Conservation (phyloP, 331 rosid species). For the Pyrus hybrid region DNA sequence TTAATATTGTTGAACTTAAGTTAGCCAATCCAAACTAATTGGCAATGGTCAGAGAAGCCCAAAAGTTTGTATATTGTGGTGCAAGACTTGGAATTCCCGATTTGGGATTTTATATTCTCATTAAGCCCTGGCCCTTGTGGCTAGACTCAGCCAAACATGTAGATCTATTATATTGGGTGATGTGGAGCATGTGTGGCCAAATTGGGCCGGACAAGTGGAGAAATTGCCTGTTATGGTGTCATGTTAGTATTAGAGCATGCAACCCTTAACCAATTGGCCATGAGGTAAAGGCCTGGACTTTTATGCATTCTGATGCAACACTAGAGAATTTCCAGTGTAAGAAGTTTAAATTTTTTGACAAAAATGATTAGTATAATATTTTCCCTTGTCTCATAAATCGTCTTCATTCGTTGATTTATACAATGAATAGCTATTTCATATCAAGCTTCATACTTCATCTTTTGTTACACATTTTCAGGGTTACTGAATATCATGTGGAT, state of each 20-base stretch:
- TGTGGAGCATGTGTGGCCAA: not conserved
- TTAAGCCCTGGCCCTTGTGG: not conserved
- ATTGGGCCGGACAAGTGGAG: not conserved
- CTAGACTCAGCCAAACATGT: not conserved
- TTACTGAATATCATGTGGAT: conserved; percentile 83
- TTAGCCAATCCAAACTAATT: not conserved
- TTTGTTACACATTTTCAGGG: conserved; percentile 47
- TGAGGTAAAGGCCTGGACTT: not conserved
- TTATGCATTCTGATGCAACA: not conserved
- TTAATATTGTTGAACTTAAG: not conserved
- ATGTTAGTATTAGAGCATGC: not conserved
- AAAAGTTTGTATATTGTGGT: not conserved
- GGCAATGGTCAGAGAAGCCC: not conserved
- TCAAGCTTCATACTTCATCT: conserved; percentile 2
- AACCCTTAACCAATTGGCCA: not conserved
- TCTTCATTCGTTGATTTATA: not conserved
- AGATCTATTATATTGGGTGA: not conserved
- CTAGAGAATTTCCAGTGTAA: not conserved
- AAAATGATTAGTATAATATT: not conserved
- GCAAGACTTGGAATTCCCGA: not conserved
- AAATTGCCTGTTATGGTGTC: not conserved
- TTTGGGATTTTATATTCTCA: not conserved
- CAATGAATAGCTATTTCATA: not conserved
- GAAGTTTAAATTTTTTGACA: not conserved
- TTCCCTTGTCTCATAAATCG: not conserved